These are phyloP conservation scores for Ligustrum vulgare DNA, from an alignment of 257 asterid genomes.

Conservation along the genomic window DNA sequence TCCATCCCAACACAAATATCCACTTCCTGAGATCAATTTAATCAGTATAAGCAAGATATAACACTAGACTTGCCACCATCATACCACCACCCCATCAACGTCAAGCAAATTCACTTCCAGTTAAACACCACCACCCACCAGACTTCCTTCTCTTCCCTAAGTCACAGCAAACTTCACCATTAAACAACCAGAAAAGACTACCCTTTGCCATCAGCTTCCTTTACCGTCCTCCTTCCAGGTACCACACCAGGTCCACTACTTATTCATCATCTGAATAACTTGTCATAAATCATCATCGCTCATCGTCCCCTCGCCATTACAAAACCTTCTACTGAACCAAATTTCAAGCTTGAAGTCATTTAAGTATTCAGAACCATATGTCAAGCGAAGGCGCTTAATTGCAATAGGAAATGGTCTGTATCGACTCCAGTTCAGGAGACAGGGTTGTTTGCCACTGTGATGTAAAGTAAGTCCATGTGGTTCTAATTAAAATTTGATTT, in stretches of 20 bases:
- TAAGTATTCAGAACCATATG: conserved; percentile 17
- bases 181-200: not conserved
- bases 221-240: not conserved
- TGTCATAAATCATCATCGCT: not conserved
- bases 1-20: not conserved
- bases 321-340: not conserved
- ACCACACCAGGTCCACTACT: not conserved
- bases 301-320: not conserved
- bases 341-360: conserved; percentile 1
- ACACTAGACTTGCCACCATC: conserved; percentile 4
- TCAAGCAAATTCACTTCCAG: not conserved
- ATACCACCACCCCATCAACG: not conserved
- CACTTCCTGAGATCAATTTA: not conserved
- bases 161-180: not conserved
- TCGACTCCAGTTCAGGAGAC: not conserved
- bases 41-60: not conserved
- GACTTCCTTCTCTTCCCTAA: not conserved
- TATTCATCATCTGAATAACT: not conserved
- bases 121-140: not conserved
- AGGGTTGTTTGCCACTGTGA: not conserved
- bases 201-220: not conserved
- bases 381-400: conserved; percentile 7
- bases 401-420: not conserved
- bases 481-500: no score
- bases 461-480: conserved; percentile 1